phyloP scores from a whole-genome alignment of 192 early-diverging fungal species.

The Coemansia sp. region DNA sequence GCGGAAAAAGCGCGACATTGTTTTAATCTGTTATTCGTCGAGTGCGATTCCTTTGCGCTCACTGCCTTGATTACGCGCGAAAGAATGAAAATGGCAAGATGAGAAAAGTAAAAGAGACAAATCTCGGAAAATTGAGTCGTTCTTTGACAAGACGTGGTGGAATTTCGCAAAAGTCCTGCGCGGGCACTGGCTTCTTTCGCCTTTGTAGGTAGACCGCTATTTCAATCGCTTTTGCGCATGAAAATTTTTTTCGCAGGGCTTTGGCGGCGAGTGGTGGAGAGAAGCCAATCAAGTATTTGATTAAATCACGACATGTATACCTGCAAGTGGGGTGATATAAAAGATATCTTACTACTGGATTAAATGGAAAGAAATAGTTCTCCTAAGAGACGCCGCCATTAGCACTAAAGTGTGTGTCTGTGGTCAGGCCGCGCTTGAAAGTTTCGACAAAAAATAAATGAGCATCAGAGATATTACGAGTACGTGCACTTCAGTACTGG shows the following conservation, averaged over 20 bases:
- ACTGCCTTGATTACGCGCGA: slow-evolving; percentile 7
- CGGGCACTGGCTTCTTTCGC: not conserved
- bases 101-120: slow-evolving; percentile 2
- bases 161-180: slow-evolving; percentile 10
- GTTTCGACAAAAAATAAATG: not conserved
- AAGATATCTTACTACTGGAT: not conserved
- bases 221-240: not conserved
- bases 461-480: not conserved
- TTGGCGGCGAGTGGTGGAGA: not conserved
- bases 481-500: slow-evolving; percentile 11
- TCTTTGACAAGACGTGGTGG: not conserved
- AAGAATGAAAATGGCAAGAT: slow-evolving; percentile 5
- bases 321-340: not conserved
- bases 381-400: not conserved
- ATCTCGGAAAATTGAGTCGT: not conserved
- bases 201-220: slow-evolving; percentile 4
- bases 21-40: slow-evolving; percentile 23
- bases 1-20: slow-evolving; percentile 90
- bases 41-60: slow-evolving; percentile 6
- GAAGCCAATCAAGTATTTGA: not conserved
- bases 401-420: not conserved
- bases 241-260: slow-evolving; percentile 7
- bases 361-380: not conserved
- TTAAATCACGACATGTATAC: not conserved
- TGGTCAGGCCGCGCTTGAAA: slow-evolving; percentile 2